phyloP scores from a whole-genome alignment of 2,329 filamentous ascomycete genomes.

The Xylogone sp. region DNA sequence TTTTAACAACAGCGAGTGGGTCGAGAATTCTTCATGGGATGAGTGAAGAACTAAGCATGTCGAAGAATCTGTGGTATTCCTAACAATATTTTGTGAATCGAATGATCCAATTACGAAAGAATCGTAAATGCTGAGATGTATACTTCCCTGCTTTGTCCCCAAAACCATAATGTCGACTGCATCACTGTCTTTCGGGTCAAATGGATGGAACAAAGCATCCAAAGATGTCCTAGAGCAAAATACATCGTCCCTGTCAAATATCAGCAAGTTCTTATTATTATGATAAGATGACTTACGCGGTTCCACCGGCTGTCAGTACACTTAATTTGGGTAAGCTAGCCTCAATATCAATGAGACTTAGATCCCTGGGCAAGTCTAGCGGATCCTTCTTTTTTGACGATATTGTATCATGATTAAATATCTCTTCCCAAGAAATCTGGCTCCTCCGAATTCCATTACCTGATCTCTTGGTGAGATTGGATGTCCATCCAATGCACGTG shows the following conservation, averaged over 20 bases:
- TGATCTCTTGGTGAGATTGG: constrained; percentile 22
- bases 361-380: constrained; percentile 63
- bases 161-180: constrained; percentile 77
- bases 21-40: constrained; percentile 71
- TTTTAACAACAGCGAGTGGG: constrained; percentile 66
- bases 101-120: constrained; percentile 76
- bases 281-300: constrained; percentile 47
- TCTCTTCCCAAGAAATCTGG: constrained; percentile 15
- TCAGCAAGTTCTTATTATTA: constrained; percentile 5
- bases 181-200: constrained; percentile 60
- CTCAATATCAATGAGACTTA: constrained; percentile 74
- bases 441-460: constrained; percentile 9
- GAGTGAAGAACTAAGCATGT: constrained; percentile 51
- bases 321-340: constrained; percentile 73
- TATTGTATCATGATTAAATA: constrained; percentile 11
- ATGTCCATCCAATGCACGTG: constrained; percentile 36
- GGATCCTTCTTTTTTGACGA: constrained; percentile 8
- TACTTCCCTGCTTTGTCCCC: constrained; percentile 64
- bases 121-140: constrained; percentile 81
- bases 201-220: constrained; percentile 29
- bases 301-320: constrained; percentile 61
- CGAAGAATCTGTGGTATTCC: constrained; percentile 13
- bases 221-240: constrained; percentile 29
- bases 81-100: constrained; percentile 35
- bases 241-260: constrained; percentile 25